A percentile compares a stretch with the other conserved stretches of the same genome.
phyloP scores from a whole-genome alignment of 2,329 filamentous ascomycete species.

The Neopestalotiopsis sp. region DNA sequence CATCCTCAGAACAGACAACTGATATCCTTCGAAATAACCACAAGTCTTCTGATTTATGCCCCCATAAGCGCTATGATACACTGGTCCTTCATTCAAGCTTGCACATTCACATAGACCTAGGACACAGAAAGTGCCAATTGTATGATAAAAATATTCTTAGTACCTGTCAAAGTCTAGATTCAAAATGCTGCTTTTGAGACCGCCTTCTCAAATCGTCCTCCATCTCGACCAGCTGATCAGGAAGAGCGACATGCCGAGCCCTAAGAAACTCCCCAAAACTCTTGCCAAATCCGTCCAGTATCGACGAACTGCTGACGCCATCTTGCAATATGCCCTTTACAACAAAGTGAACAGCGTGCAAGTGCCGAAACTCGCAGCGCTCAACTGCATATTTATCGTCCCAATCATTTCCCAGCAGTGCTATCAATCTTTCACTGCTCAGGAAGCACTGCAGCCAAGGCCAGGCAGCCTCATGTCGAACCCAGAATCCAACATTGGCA shows the following conservation, averaged over 20 bases:
- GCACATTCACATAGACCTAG: too few relatives aligned
- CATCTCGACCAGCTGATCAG: constrained; percentile 27
- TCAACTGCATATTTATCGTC: constrained; percentile 45
- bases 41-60: too few relatives aligned
- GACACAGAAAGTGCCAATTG: too few relatives aligned
- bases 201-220: constrained; percentile 23
- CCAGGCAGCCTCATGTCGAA: constrained; percentile 25
- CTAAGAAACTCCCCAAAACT: constrained; percentile 56
- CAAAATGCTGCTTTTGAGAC: not conserved
- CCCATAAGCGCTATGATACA: too few relatives aligned
- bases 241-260: constrained; percentile 36
- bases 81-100: too few relatives aligned
- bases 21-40: too few relatives aligned
- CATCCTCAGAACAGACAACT: too few relatives aligned
- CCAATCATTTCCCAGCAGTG: constrained; percentile 34
- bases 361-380: constrained; percentile 49
- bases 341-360: constrained; percentile 51
- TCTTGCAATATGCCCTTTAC: constrained; percentile 49
- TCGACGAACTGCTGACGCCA: constrained; percentile 52
- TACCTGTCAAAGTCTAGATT: not conserved
- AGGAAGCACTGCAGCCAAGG: constrained; percentile 23
- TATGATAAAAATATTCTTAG: not conserved
- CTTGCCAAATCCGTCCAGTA: constrained; percentile 57
- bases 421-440: not conserved
- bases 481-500: constrained; percentile 30